Evolutionary conservation across 441 rosid genomes (phyloP), one percentile per base, ranked within the genome.

Genomic region (Erodium trifolium): DNA sequence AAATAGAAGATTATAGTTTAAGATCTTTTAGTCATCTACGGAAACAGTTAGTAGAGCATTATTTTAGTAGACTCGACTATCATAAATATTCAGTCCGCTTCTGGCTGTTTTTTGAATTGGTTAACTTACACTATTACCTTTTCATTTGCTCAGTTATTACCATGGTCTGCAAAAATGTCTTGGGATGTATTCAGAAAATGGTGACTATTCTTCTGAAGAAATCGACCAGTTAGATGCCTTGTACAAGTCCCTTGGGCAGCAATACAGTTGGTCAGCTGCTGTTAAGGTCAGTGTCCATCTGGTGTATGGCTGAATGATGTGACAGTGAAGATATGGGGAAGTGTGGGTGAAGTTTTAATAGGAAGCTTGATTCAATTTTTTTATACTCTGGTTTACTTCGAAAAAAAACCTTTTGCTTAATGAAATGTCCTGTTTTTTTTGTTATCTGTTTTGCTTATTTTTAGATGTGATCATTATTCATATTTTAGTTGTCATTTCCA

Each of bases 141-240:
- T 70, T 81, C 47, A 57, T 69, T 64, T 76, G 31, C 68, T 75
- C 90, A 96, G 99, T 74, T 93, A 88, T 81, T 88, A 86, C 76
- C 96, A 93, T 81, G 98, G 98, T 73, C 88, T 96, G 72, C 98
- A 96, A 76, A 89, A 83, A 77, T 92, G 98, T 78, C 79, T 84
- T 68, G 93, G 80, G 37, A 72, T 92, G 65, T 79, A 77, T 78
- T 83, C 85, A 43, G 88, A 88, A 80, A 75, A 70, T 76, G 89
- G 91, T 34, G 73, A 72, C 31, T 88, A 87, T 78, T 82, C 99
- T 12, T 74, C 87, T 60, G 87, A 87, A 75, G 89, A 91, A 80
- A 89, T 85, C 75, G 90, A 87, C 78, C 84, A 78, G 78, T 77
- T 92, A 80, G 87, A 82, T 81, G 79, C 84, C 69, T 80, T 92